These are phyloP conservation scores for Candida coquimbonensis DNA, from an alignment of 805 yeast genomes.

Conservation along the genomic window DNA sequence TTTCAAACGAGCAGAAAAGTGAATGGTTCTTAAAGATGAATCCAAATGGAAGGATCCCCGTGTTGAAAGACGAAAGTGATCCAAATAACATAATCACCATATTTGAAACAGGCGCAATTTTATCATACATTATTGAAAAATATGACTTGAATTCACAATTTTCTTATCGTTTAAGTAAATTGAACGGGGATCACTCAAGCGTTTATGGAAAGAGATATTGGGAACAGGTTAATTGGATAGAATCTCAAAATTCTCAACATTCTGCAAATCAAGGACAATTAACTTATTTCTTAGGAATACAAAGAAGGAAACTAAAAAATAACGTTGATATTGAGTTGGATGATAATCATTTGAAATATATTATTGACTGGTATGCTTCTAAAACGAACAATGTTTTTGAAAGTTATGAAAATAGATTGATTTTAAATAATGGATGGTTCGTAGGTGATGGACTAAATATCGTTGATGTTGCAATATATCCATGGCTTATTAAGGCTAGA, in stretches of 20 bases:
- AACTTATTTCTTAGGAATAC: background rate
- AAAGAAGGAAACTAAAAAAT: background rate
- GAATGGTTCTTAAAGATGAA: conserved; percentile 50
- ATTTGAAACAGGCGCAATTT: conserved; percentile 55
- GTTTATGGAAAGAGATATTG: conserved; percentile 32
- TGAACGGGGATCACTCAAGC: background rate
- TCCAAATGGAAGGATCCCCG: conserved; percentile 59
- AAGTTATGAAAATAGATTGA: conserved; percentile 2
- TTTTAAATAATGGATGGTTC: conserved; percentile 2
- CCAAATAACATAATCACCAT: conserved; percentile 31
- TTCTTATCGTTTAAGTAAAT: conserved; percentile 21
- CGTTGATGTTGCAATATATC: conserved; percentile 5
- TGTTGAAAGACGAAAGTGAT: conserved; percentile 36
- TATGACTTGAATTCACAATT: conserved; percentile 46
- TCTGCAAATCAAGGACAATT: conserved; percentile 58
- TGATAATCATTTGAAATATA: background rate
- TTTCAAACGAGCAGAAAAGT: conserved; percentile 40
- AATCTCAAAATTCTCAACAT: conserved; percentile 46
- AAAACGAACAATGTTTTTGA: conserved; percentile 1
- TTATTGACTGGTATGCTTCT: conserved; percentile 1
- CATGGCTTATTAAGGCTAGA: conserved; percentile 3
- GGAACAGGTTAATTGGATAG: conserved; percentile 40
- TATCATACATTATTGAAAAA: conserved; percentile 49
- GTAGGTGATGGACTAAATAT: conserved; percentile 6
- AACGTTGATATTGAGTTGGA: background rate